Evolutionary conservation across 2,329 filamentous ascomycete genomes (phyloP).

Genomic region (Diaporthe sp.): DNA sequence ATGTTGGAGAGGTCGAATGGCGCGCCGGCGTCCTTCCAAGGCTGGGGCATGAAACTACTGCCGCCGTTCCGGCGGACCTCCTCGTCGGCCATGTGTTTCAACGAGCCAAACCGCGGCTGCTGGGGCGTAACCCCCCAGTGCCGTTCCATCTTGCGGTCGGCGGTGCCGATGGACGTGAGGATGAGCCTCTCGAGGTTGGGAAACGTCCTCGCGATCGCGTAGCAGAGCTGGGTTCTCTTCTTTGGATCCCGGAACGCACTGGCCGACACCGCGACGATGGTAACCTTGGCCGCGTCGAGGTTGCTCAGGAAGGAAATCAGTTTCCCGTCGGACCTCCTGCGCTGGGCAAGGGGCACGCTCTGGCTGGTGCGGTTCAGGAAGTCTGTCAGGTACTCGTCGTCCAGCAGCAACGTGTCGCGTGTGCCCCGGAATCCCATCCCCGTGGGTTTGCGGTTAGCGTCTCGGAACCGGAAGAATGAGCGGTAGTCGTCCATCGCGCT

Average conservation of each 20-base stretch:
- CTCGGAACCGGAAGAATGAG: neutral
- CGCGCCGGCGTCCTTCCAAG: neutral
- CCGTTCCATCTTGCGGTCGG: neutral
- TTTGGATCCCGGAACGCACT: neutral
- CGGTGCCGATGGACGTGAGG: neutral
- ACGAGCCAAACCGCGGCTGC: neutral
- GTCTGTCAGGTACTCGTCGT: slow-evolving; percentile 4
- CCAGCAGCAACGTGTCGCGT: slow-evolving; percentile 8
- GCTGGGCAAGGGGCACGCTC: neutral
- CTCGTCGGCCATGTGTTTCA: neutral
- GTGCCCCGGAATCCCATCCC: slow-evolving; percentile 21
- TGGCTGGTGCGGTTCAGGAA: neutral
- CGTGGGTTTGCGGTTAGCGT: neutral
- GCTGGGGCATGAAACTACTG: neutral
- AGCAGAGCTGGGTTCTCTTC: neutral
- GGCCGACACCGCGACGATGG: neutral
- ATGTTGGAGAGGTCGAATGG: neutral
- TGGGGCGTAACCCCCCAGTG: neutral
- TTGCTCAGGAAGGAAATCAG: slow-evolving; percentile 9
- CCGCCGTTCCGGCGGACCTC: neutral
- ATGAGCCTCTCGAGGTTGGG: neutral
- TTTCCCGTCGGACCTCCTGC: neutral
- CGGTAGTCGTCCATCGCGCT: neutral
- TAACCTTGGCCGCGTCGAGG: neutral
- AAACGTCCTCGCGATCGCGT: neutral